Conservation (phyloP, 345 rosid species). For the Murraya paniculata region DNA sequence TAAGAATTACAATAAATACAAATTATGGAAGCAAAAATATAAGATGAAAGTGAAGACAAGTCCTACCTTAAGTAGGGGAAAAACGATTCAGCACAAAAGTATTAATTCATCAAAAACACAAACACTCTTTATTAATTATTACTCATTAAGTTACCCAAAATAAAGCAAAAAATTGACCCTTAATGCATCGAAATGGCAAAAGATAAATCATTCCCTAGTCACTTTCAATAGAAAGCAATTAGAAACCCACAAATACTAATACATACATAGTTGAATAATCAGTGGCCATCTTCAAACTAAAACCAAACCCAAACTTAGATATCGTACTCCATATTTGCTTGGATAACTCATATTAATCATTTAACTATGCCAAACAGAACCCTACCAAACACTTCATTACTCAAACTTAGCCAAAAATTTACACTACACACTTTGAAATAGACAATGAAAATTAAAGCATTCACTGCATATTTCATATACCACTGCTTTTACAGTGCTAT, state of each 20-base stretch:
- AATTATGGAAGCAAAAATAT: not conserved
- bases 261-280: too few species aligned
- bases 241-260: not conserved
- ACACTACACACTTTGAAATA: not conserved
- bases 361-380: not conserved
- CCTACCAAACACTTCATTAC: not conserved
- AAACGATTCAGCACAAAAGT: not conserved
- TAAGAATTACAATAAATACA: not conserved
- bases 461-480: not conserved
- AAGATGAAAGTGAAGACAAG: not conserved
- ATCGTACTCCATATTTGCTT: not conserved
- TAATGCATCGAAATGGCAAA: not conserved
- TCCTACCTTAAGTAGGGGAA: not conserved
- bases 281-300: not conserved
- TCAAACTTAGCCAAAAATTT: not conserved
- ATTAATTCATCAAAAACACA: not conserved
- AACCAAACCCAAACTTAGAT: not conserved
- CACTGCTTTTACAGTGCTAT: not conserved
- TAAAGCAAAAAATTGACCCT: not conserved
- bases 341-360: not conserved
- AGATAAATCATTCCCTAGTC: not conserved
- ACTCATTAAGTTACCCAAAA: too few species aligned
- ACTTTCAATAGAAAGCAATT: not conserved
- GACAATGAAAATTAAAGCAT: not conserved
- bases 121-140: not conserved